A percentile compares a stretch with the other conserved stretches of the same genome.
phyloP scores from a whole-genome alignment of 2,329 filamentous ascomycete species.

The Tolypocladium paradoxum region DNA sequence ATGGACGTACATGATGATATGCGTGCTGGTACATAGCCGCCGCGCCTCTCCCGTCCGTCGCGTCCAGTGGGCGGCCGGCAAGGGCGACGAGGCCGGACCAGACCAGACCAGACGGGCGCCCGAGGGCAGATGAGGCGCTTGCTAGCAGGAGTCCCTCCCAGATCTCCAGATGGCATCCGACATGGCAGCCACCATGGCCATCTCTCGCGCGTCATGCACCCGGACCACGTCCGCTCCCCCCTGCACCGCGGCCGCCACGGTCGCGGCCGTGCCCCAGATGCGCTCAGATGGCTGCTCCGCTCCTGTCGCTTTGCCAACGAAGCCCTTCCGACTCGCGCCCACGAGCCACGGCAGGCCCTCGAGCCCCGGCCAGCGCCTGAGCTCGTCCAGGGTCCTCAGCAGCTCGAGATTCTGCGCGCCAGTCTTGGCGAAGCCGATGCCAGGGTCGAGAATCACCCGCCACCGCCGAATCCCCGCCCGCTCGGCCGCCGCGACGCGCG shows the following conservation, averaged over 20 bases:
- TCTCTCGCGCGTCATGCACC: conserved; percentile 83
- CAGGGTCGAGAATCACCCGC: conserved; percentile 91
- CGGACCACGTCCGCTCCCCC: conserved; percentile 86
- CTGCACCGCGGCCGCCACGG: conserved; percentile 73
- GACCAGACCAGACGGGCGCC: not conserved
- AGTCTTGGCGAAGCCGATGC: conserved; percentile 87
- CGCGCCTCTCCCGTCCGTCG: not conserved
- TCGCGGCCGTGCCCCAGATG: conserved; percentile 77
- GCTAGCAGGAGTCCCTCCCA: conserved; percentile 11
- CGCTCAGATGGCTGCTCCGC: conserved; percentile 60
- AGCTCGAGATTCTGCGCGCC: conserved; percentile 72
- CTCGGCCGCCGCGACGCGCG: conserved; percentile 63
- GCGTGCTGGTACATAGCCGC: not conserved
- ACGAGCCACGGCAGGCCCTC: conserved; percentile 75
- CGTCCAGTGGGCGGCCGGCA: not conserved
- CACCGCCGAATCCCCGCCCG: conserved; percentile 76
- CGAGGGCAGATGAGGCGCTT: not conserved
- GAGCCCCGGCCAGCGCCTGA: conserved; percentile 55
- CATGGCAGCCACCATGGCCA: conserved; percentile 76
- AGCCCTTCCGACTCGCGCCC: conserved; percentile 79
- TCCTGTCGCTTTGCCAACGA: conserved; percentile 74
- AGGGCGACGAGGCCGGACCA: not conserved
- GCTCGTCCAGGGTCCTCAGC: conserved; percentile 52
- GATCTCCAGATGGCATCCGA: conserved; percentile 81
- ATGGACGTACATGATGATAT: not conserved